Conservation (phyloP, 345 rosid genomes). For the Isatis tinctoria region DNA sequence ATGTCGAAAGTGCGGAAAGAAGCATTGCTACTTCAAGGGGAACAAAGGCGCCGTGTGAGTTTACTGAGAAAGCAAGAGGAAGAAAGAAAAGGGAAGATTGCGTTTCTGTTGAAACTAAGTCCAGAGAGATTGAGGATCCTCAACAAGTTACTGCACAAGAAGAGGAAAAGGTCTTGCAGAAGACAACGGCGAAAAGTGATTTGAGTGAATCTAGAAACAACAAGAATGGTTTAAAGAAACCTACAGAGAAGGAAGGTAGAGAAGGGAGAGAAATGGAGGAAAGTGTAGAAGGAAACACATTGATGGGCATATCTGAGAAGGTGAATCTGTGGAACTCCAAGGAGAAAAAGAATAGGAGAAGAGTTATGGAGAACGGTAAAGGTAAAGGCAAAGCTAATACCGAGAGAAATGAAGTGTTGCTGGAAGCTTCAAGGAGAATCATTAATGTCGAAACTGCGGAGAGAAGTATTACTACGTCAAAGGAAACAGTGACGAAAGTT, state of each 20-base stretch:
- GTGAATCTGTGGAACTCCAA: conserved; percentile 34
- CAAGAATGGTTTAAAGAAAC: conserved; percentile 1
- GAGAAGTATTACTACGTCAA: conserved; percentile 20
- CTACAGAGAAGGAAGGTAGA: conserved; percentile 10
- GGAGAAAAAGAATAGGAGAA: conserved; percentile 20
- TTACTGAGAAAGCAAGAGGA: conserved; percentile 2
- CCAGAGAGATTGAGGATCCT: not conserved
- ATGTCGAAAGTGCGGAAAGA: conserved; percentile 12
- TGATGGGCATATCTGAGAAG: conserved; percentile 35
- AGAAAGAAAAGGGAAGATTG: conserved; percentile 6
- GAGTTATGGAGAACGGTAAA: not conserved
- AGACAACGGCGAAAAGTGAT: not conserved
- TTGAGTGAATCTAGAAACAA: not conserved
- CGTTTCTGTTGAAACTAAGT: conserved; percentile 13
- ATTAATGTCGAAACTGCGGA: conserved; percentile 19
- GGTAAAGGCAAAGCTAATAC: not conserved
- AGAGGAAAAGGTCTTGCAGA: conserved; percentile 4
- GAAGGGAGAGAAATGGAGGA: not conserved
- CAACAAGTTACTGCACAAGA: conserved; percentile 1
- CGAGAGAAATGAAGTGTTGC: conserved; percentile 5
- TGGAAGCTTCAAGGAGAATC: conserved; percentile 32
- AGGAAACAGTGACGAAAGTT: conserved; percentile 5
- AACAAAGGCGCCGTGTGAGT: not conserved
- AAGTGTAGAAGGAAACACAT: conserved; percentile 1
- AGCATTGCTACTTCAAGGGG: conserved; percentile 15